Percentiles rank a stretch among this genome's conserved stretches.
These are phyloP conservation scores for Monosporascus ibericus DNA, from an alignment of 2,329 filamentous ascomycete species.

Conservation along the genomic window DNA sequence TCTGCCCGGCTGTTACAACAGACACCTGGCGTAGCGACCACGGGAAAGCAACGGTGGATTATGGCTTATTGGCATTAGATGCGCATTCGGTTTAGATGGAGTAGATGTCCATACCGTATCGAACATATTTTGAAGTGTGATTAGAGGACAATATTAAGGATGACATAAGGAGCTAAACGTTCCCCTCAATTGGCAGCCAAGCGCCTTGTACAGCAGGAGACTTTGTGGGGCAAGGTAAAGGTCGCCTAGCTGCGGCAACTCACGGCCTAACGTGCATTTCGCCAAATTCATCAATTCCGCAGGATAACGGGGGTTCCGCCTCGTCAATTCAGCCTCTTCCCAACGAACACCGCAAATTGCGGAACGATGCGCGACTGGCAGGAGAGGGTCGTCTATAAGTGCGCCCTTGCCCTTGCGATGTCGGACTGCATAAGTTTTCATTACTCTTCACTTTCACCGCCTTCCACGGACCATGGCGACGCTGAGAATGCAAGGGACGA, in stretches of 20 bases:
- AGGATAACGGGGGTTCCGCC: neutral
- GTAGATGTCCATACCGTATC: too few species aligned
- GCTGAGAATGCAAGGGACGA: neutral
- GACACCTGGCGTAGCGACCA: too few species aligned
- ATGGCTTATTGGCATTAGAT: too few species aligned
- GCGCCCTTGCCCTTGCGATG: neutral
- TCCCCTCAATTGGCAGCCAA: too few species aligned
- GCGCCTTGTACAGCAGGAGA: too few species aligned
- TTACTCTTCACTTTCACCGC: neutral
- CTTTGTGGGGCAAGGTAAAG: neutral
- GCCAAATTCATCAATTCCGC: neutral
- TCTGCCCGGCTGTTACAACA: too few species aligned
- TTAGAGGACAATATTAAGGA: too few species aligned
- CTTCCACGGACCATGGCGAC: neutral
- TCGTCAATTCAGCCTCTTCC: neutral
- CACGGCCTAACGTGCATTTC: neutral
- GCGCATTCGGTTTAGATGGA: too few species aligned
- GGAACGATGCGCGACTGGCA: neutral
- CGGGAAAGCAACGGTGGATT: too few species aligned
- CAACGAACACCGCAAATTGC: neutral
- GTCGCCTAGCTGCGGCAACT: neutral
- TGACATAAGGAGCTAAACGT: too few species aligned
- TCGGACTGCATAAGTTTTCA: neutral
- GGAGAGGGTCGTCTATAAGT: neutral
- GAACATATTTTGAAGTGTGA: too few species aligned